Percentiles rank a stretch among this genome's conserved stretches.
Conservation (phyloP, 1,284 basidiomycete species). For the Fomitopsis pinicola region DNA sequence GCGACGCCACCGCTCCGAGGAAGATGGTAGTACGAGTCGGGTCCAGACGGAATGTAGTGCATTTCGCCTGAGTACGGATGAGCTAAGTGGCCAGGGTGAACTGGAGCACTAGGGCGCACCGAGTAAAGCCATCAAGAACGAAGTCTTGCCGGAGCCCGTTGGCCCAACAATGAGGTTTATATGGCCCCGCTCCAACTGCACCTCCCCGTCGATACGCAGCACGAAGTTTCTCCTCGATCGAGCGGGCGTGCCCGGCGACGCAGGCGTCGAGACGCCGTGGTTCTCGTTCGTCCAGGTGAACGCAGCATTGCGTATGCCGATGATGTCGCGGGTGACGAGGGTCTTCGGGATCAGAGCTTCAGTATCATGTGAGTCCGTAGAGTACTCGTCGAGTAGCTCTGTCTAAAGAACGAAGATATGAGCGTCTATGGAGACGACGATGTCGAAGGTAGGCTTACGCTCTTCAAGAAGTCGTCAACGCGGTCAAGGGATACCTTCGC, state of each 20-base stretch:
- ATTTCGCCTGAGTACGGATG: slow-evolving; percentile 39
- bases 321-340: slow-evolving; percentile 11
- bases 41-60: slow-evolving; percentile 47
- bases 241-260: slow-evolving; percentile 15
- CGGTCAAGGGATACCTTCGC: slow-evolving; percentile 49
- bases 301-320: slow-evolving; percentile 35
- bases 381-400: slow-evolving; percentile 45
- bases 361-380: slow-evolving; percentile 4
- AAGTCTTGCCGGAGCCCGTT: slow-evolving; percentile 48
- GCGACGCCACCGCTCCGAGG: slow-evolving; percentile 61
- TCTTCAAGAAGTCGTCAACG: slow-evolving; percentile 41
- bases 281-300: slow-evolving; percentile 34
- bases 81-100: slow-evolving; percentile 12
- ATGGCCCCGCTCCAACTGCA: slow-evolving; percentile 51
- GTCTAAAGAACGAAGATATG: slow-evolving; percentile 25
- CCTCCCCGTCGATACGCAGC: slow-evolving; percentile 43
- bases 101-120: slow-evolving; percentile 26
- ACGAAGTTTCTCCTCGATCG: slow-evolving; percentile 34
- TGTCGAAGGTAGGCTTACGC: slow-evolving; percentile 23
- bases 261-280: slow-evolving; percentile 13
- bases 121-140: slow-evolving; percentile 46
- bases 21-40: slow-evolving; percentile 59
- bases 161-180: slow-evolving; percentile 64
- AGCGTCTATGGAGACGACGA: not conserved
- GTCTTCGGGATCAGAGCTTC: slow-evolving; percentile 1